Base-by-base conservation (phyloP, 2,329 filamentous ascomycete species). In the Trichoderma sp. region DNA sequence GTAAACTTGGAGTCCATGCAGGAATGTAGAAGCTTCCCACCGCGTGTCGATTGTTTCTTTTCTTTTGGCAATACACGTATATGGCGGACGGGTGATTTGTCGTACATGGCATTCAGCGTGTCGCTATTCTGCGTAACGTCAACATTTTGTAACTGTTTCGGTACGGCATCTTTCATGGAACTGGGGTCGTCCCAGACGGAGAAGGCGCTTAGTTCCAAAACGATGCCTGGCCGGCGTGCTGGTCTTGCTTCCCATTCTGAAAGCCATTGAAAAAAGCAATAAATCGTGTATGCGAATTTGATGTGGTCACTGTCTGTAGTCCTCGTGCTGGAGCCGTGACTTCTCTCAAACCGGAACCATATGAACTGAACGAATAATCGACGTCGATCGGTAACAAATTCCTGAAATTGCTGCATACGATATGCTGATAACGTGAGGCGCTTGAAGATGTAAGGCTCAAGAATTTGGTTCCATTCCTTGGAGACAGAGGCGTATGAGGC, bases 341-440 rank as follows among this genome's bases (percentile, higher is more conserved):
- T n/a, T 31, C 52, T 65, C 62, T 65, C 35, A 10, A 65, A 65
- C 1, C 24, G 62, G 13, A 65, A n/a, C 52, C 62, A 65, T 31
- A 65, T 56, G 1, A 43, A 4, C 16, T 56, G 62, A 24, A 65
- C 35, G 8, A 21, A 43, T 7, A 2, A 16, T 13, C 19, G n/a
- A 43, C 47, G 61, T 4, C 19, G 13, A 0, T 14, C 16, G n/a
- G 21, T 29, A 16, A 64, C 4, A 0, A 24, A 21, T 3, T 27
- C 0, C 6, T 56, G 21, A 6, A 64, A 31, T 14, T 43, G 19
- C 10, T 11, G 0, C 19, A 64, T 11, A 6, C 49, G 49, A 14
- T 43, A 13, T 19, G 4, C 8, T 3, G 61, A 43, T 8, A 65
- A 19, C 19, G 19, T 31, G n/a, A 65, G 24, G 16, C 52, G 61